phyloP scores from a whole-genome alignment of 345 rosid genomes.

The Combretum micranthum region DNA sequence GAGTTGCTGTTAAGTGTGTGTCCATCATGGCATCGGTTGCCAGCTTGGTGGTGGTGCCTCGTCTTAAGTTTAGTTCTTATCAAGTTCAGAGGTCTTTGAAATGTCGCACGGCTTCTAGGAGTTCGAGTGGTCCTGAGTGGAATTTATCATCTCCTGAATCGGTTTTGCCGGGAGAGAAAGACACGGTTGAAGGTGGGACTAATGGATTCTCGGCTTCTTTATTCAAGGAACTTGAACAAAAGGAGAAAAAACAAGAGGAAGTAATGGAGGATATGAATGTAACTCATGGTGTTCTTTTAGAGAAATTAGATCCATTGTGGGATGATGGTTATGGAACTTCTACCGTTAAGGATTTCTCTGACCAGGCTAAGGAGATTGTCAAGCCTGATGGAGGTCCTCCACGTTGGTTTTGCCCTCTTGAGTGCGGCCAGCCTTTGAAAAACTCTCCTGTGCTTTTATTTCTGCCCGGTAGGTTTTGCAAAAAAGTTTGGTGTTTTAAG shows the following conservation, averaged over 20 bases:
- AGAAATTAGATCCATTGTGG: slow-evolving; percentile 59
- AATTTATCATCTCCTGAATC: slow-evolving; percentile 25
- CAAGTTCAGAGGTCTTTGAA: slow-evolving; percentile 3
- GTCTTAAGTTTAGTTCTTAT: slow-evolving; percentile 13
- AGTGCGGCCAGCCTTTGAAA: slow-evolving; percentile 56
- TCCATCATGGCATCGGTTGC: slow-evolving; percentile 22
- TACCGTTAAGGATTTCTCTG: slow-evolving; percentile 57
- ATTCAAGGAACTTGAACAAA: background rate
- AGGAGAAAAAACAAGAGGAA: background rate
- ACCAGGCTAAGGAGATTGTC: slow-evolving; percentile 47
- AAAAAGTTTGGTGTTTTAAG: background rate
- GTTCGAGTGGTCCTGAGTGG: slow-evolving; percentile 22
- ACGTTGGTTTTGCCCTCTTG: slow-evolving; percentile 86
- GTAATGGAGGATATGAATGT: slow-evolving; percentile 14
- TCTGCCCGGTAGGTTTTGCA: slow-evolving; percentile 52
- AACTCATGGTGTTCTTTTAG: slow-evolving; percentile 7
- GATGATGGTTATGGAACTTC: slow-evolving; percentile 75
- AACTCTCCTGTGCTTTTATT: slow-evolving; percentile 69
- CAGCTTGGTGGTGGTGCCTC: slow-evolving; percentile 17
- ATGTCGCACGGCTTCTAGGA: slow-evolving; percentile 38
- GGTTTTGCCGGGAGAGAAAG: slow-evolving; percentile 10
- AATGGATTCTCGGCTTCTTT: slow-evolving; percentile 16
- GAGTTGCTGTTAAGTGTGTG: too few relatives aligned
- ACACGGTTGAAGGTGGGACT: slow-evolving; percentile 14
- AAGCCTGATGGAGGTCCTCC: slow-evolving; percentile 73